Conservation (phyloP, 306 rosid species). For the Senna siamea region DNA sequence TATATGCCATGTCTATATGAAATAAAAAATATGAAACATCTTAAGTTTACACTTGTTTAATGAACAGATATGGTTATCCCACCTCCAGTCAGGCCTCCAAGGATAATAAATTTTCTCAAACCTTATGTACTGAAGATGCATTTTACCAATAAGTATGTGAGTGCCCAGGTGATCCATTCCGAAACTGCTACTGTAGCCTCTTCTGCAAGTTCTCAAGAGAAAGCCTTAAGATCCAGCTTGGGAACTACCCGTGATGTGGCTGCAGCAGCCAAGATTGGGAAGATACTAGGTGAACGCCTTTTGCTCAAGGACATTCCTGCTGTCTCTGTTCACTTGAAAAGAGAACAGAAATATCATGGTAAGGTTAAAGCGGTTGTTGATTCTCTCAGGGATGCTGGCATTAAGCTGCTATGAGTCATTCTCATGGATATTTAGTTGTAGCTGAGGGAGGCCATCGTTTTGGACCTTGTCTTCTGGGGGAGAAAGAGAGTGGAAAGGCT, state of each 20-base stretch:
- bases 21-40: background rate
- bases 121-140: slow-evolving; percentile 90
- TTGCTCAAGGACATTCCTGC: slow-evolving; percentile 61
- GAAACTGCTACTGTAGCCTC: slow-evolving; percentile 88
- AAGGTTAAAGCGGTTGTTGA: slow-evolving; percentile 86
- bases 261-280: slow-evolving; percentile 91
- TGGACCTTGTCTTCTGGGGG: slow-evolving; percentile 24
- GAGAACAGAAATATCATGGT: slow-evolving; percentile 93
- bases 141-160: slow-evolving; percentile 81
- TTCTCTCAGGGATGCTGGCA: slow-evolving; percentile 73
- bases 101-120: slow-evolving; percentile 68
- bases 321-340: slow-evolving; percentile 75
- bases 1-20: slow-evolving; percentile 1
- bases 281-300: slow-evolving; percentile 64
- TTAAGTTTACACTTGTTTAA: slow-evolving; percentile 5
- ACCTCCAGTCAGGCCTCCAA: slow-evolving; percentile 70
- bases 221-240: slow-evolving; percentile 64
- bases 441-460: slow-evolving; percentile 13
- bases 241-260: slow-evolving; percentile 75
- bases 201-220: slow-evolving; percentile 85
- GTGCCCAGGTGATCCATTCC: slow-evolving; percentile 76
- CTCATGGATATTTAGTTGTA: slow-evolving; percentile 30
- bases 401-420: slow-evolving; percentile 63
- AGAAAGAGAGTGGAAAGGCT: background rate
- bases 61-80: slow-evolving; percentile 72